Evolutionary conservation across 768 basidiomycete genomes (phyloP), one percentile per base, ranked within the genome.

Genomic region (Termitomyces sp.): DNA sequence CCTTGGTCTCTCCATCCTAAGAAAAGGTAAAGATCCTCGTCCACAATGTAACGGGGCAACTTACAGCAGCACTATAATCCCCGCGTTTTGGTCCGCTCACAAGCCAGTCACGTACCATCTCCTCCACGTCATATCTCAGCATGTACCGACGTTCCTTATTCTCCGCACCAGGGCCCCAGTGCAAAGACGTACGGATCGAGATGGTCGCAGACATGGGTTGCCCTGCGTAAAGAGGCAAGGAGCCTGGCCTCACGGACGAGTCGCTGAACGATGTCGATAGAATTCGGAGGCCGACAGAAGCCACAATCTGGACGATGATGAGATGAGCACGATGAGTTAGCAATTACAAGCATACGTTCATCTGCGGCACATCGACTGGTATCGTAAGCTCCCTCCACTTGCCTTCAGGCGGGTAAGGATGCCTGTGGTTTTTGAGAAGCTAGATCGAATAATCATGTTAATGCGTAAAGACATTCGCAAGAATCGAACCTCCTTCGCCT

Each of bases 1-100:
- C 75, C 57, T 84, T 75, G 0, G 81, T 83, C 35, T 71, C 75
- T 14, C 78, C 83, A 55, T 91, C 83, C 91, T 94, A 33, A 31
- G 6, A n/a, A 48, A 33, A 50, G 17, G 40, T 28, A 5, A 15
- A 54, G 21, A 8, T 47, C 37, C 52, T 14, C 31, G 41, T 30
- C 17, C 15, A 26, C 5, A 28, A 51, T 23, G 14, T 21, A 11
- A 3, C 26, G 28, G 40, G 15, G 33, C 31, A 1, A 65, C 84
- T 52, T 64, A 91, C 95, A 71, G 74, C 77, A 3, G 88, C 90
- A 17, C 78, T 53, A 63, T 91, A 95, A 62, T 89, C 88, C 0
- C 94, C 94, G 52, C 88, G 83, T 71, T 94, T 96, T 42, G 80
- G 79, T 9, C 95, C 95, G 58, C 91, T 89, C 9, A 98, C 83